Conservation (phyloP, 2,329 filamentous ascomycete species). For the Cordyceps militaris region DNA sequence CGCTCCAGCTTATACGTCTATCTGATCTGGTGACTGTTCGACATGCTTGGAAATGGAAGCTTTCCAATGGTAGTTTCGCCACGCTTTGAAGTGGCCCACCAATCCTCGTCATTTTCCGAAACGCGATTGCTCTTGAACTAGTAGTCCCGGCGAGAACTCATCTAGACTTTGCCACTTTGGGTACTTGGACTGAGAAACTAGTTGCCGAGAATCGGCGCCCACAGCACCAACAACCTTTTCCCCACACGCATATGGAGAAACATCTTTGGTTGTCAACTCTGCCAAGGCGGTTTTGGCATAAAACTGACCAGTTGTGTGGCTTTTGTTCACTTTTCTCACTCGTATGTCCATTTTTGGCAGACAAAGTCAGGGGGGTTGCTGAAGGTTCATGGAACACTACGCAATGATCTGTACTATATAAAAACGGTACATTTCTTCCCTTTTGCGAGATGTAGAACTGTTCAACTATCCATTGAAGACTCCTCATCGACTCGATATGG, state of each 20-base stretch:
- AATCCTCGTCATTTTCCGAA: too few relatives aligned
- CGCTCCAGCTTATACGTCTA: background rate
- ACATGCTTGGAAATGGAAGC: background rate
- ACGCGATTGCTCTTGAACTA: background rate
- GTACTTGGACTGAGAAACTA: conserved; percentile 5
- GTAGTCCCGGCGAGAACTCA: background rate
- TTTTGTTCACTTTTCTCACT: background rate
- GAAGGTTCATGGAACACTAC: background rate
- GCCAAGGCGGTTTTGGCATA: background rate
- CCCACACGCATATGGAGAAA: background rate
- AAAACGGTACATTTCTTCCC: background rate
- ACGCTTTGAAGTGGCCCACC: too few relatives aligned
- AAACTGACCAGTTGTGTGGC: background rate
- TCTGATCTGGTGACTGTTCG: background rate
- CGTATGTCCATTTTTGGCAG: background rate
- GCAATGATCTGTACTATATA: background rate
- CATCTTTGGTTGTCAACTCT: background rate
- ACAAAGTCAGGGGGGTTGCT: too few relatives aligned
- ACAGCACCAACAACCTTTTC: background rate
- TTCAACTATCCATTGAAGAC: background rate
- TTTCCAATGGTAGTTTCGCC: too few relatives aligned
- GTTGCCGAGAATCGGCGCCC: background rate
- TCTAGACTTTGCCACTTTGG: background rate
- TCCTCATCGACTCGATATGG: background rate
- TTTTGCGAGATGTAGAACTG: too few relatives aligned